Percentiles rank a stretch among this genome's conserved stretches.
Evolutionary conservation across 176 grass and related monocot genomes (phyloP).

Genomic region (Thalia dealbata): DNA sequence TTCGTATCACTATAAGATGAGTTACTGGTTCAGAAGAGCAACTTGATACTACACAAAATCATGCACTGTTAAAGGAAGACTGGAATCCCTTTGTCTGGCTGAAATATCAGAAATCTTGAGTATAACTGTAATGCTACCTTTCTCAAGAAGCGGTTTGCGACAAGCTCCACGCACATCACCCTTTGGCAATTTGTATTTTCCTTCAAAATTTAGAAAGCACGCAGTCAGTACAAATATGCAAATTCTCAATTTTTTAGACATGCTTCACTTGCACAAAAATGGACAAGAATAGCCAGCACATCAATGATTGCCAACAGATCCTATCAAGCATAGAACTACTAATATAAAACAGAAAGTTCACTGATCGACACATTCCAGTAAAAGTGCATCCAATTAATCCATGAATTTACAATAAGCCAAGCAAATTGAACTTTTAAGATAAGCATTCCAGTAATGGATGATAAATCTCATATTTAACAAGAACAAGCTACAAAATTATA

Average conservation of each 20-base stretch:
- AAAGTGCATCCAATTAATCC: neutral
- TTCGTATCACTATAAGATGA: neutral
- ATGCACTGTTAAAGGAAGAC: neutral
- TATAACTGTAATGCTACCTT: slow-evolving; percentile 39
- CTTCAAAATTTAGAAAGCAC: slow-evolving; percentile 16
- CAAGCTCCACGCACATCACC: slow-evolving; percentile 76
- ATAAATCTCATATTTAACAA: neutral
- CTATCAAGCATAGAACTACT: too few species aligned
- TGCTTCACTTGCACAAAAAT: neutral
- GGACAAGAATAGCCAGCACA: neutral
- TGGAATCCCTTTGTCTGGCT: neutral
- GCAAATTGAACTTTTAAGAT: neutral
- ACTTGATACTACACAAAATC: neutral
- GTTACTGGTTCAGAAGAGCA: neutral
- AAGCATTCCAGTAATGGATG: neutral
- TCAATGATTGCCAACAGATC: too few species aligned
- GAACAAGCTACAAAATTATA: neutral
- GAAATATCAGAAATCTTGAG: neutral
- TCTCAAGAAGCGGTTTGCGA: slow-evolving; percentile 74
- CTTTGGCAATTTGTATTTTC: slow-evolving; percentile 22
- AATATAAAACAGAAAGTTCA: neutral
- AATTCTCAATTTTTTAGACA: neutral
- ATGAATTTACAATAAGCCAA: neutral
- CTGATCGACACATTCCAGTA: neutral
- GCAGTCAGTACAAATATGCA: slow-evolving; percentile 2